phyloP scores from a whole-genome alignment of 768 basidiomycete genomes.

The Pulveroboletus frians region DNA sequence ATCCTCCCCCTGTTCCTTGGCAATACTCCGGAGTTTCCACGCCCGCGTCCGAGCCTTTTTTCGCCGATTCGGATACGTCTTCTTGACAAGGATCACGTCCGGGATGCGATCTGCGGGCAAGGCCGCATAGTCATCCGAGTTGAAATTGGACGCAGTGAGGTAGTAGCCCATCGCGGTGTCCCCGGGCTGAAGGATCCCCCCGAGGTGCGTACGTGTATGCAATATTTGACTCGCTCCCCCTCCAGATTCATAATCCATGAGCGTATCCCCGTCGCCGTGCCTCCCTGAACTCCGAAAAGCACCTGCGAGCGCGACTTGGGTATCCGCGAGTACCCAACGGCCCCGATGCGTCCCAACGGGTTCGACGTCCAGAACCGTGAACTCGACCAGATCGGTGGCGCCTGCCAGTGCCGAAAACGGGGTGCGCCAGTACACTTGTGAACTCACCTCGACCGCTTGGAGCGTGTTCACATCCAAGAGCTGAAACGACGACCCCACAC shows the following conservation, averaged over 20 bases:
- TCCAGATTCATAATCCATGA: conserved; percentile 59
- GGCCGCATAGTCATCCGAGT: conserved; percentile 77
- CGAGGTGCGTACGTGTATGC: conserved; percentile 96
- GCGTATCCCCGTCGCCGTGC: conserved; percentile 41
- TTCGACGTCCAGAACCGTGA: conserved; percentile 92
- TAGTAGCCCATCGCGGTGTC: conserved; percentile 91
- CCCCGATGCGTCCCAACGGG: conserved; percentile 64
- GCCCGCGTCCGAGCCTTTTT: conserved; percentile 83
- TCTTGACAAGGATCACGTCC: conserved; percentile 90
- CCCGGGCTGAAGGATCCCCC: conserved; percentile 88
- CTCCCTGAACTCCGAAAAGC: conserved; percentile 59
- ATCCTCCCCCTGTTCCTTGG: conserved; percentile 85
- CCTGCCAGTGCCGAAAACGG: conserved; percentile 83
- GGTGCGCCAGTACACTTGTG: conserved; percentile 84
- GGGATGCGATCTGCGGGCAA: conserved; percentile 68
- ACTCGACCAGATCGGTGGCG: conserved; percentile 85
- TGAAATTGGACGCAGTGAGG: conserved; percentile 87
- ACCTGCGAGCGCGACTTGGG: conserved; percentile 82
- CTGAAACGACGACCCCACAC: conserved; percentile 89
- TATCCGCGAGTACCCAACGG: conserved; percentile 80
- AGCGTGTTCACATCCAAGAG: conserved; percentile 87
- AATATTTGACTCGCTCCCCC: conserved; percentile 71
- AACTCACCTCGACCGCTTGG: conserved; percentile 72
- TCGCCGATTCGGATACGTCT: conserved; percentile 88
- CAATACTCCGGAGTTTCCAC: conserved; percentile 91